phyloP scores from a whole-genome alignment of 2,329 filamentous ascomycete species.

The Aureobasidium mangrovei region DNA sequence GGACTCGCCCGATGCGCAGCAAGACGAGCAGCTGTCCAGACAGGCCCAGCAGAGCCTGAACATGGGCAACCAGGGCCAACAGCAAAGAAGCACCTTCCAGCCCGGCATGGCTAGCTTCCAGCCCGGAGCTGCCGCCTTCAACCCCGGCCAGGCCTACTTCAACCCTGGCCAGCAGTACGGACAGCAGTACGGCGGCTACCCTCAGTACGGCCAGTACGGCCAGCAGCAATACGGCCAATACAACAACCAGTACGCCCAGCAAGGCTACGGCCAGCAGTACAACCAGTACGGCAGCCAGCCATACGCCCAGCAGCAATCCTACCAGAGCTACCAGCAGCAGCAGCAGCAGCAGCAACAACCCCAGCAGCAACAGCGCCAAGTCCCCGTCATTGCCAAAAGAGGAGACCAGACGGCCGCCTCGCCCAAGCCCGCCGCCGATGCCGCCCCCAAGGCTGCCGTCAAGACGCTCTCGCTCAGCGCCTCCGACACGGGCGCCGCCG shows the following conservation, averaged over 20 bases:
- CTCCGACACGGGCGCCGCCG: constrained; percentile 37
- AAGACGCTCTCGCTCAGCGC: constrained; percentile 53
- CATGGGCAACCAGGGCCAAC: constrained; percentile 16
- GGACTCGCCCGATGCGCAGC: constrained; percentile 43
- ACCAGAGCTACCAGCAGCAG: constrained; percentile 35
- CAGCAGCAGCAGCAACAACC: constrained; percentile 24
- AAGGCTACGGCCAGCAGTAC: constrained; percentile 29
- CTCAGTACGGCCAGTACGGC: constrained; percentile 18
- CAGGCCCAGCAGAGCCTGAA: constrained; percentile 32
- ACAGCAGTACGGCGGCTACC: constrained; percentile 26
- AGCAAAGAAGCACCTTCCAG: constrained; percentile 19
- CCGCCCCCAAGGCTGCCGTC: constrained; percentile 39
- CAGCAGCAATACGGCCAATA: constrained; percentile 21
- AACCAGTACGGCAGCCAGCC: constrained; percentile 17
- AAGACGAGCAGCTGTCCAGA: constrained; percentile 30
- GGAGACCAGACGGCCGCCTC: constrained; percentile 43
- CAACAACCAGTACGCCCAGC: constrained; percentile 23
- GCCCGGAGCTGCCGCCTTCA: constrained; percentile 30
- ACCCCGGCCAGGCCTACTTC: constrained; percentile 30
- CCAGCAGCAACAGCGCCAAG: constrained; percentile 40
- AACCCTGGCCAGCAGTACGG: constrained; percentile 27
- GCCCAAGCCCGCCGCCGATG: constrained; percentile 39
- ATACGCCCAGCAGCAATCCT: constrained; percentile 24
- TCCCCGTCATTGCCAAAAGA: constrained; percentile 57
- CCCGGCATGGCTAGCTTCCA: constrained; percentile 24